Base-by-base conservation (phyloP, 805 yeast genomes). In the Wickerhamomyces bisporus region DNA sequence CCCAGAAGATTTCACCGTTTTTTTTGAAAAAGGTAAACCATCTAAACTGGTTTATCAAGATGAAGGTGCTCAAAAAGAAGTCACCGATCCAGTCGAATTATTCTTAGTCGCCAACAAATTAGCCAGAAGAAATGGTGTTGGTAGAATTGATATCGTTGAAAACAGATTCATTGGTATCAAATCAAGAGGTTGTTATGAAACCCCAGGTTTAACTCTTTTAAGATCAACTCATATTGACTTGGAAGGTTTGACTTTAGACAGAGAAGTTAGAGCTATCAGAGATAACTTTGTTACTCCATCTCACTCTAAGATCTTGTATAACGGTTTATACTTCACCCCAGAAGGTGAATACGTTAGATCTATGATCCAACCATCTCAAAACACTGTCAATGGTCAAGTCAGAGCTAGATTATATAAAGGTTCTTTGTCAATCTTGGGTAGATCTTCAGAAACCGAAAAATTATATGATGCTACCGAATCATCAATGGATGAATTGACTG, bases 41-140 rank as follows among this genome's bases (percentile, higher is more conserved):
- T 74, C 71, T 42, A 89, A 88, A 70, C 75, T 93, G 55, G 66
- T 78, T 28, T 77, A 84, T 57, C 64, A 69, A 45, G 71, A 68
- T 40, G 81, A 77, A 41, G 79, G 77, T 38, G 71, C 72, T 47
- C 71, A 73, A 57, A 59, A 61, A 35, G 71, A 68, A 43, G 81
- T 83, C 47, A 80, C 96, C 35, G 91, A 84, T 43, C 91, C 98
- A 36, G 89, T 89, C 43, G 96, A 89, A 55, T 72, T 93, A 52
- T 93, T 93, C 77, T 68, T 86, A 53, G 83, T 88, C 50, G 96
- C 96, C 45, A 91, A 93, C 66, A 79, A 88, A 54, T 73, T 93
- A 58, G 98, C 97, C 43, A 89, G 98, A 79, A 88, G 96, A 74
- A 89, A 93, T 65, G 98, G 98, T 75, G 96, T 93, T 44, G 98